A percentile compares a stretch with the other conserved stretches of the same genome.
Evolutionary conservation across 2,329 filamentous ascomycete genomes (phyloP).

Genomic region (Aspergillus floridensis): DNA sequence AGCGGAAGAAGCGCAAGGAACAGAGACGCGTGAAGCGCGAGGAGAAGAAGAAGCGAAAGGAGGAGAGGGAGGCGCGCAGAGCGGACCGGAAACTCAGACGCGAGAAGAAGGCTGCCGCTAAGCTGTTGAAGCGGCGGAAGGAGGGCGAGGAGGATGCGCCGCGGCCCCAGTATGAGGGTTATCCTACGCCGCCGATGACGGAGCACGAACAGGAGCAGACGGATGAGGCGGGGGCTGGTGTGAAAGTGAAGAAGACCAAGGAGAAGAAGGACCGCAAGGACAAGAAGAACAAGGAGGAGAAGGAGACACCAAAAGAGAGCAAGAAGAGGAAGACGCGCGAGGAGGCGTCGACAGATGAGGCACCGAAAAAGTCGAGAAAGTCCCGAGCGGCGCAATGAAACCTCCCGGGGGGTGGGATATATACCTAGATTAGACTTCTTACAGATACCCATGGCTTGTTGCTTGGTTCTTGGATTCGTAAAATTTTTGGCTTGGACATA

Average conservation of each 20-base stretch:
- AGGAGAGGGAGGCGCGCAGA: constrained; percentile 26
- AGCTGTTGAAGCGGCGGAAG: constrained; percentile 12
- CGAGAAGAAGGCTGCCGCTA: constrained; percentile 13
- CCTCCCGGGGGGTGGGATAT: constrained; percentile 1
- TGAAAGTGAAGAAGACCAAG: constrained; percentile 20
- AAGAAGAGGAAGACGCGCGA: constrained; percentile 30
- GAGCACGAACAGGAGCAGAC: constrained; percentile 20
- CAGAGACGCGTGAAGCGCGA: constrained; percentile 20
- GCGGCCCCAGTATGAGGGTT: constrained; percentile 24
- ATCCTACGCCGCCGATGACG: constrained; percentile 34
- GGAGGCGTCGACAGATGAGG: constrained; percentile 27
- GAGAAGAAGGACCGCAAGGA: constrained; percentile 26
- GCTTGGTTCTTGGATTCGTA: constrained; percentile 4
- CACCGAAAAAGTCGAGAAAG: constrained; percentile 46
- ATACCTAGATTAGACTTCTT: constrained; percentile 7
- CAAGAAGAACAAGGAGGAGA: constrained; percentile 22
- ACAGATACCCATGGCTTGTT: constrained; percentile 33
- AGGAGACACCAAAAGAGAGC: constrained; percentile 25
- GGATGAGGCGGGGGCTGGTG: too few species aligned
- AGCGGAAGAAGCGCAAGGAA: constrained; percentile 10
- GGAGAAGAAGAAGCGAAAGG: constrained; percentile 23
- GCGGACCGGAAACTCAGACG: constrained; percentile 25
- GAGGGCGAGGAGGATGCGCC: constrained; percentile 21
- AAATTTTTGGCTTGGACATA: neutral
- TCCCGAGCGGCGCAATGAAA: constrained; percentile 31